Evolutionary conservation across 805 yeast species (phyloP).

Genomic region (Torulaspora franciscae): DNA sequence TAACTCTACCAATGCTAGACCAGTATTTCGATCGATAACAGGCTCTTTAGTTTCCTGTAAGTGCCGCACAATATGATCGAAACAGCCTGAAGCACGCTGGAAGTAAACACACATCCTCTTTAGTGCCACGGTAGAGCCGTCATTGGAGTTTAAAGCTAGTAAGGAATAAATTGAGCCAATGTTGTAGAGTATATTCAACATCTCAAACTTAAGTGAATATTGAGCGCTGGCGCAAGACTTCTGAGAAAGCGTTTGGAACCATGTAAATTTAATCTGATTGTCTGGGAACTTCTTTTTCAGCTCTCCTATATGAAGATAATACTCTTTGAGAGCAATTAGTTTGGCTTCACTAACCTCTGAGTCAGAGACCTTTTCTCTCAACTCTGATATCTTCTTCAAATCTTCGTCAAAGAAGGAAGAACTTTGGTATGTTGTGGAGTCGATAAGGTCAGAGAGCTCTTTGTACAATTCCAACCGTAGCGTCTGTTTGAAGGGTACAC

Average conservation of each 20-base stretch:
- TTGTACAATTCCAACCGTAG: constrained; percentile 39
- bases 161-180: constrained; percentile 60
- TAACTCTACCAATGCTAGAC: constrained; percentile 47
- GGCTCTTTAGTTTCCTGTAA: constrained; percentile 14
- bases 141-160: constrained; percentile 45
- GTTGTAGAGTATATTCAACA: constrained; percentile 59
- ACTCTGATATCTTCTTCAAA: constrained; percentile 39
- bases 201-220: constrained; percentile 55
- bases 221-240: constrained; percentile 46
- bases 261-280: constrained; percentile 55
- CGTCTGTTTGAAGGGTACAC: constrained; percentile 49
- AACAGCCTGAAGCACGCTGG: constrained; percentile 70
- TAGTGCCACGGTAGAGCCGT: constrained; percentile 47
- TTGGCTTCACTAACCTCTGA: constrained; percentile 38
- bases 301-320: constrained; percentile 43
- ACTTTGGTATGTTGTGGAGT: constrained; percentile 44
- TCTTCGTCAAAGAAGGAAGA: constrained; percentile 41
- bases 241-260: constrained; percentile 68
- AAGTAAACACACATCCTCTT: constrained; percentile 59
- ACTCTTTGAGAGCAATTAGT: constrained; percentile 40
- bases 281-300: constrained; percentile 57
- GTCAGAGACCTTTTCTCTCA: constrained; percentile 42
- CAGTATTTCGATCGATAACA: constrained; percentile 44
- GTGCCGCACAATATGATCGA: constrained; percentile 37
- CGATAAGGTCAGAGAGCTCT: constrained; percentile 42